A percentile compares a stretch with the other conserved stretches of the same genome.
Conservation (phyloP, 2,329 filamentous ascomycete genomes). For the Leptographium galeiforme region DNA sequence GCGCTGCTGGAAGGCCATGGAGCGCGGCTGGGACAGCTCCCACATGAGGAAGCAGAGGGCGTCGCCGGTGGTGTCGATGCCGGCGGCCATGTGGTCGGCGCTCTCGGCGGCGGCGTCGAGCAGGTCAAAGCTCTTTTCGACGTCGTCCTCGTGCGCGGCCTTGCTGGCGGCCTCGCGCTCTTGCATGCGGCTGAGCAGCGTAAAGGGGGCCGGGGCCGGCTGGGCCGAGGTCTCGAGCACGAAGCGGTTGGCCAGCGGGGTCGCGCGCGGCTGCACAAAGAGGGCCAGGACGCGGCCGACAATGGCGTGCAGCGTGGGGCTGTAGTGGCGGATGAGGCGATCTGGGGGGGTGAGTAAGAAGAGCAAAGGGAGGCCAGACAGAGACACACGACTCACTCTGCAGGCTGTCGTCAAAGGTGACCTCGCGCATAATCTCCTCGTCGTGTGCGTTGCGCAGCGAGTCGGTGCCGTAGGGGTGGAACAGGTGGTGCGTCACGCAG, state of each 20-base stretch:
- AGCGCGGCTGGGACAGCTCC: conserved; percentile 50
- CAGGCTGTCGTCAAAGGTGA: conserved; percentile 54
- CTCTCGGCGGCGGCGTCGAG: conserved; percentile 53
- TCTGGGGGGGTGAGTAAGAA: conserved; percentile 24
- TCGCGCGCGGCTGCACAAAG: conserved; percentile 39
- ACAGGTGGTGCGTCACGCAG: conserved; percentile 56
- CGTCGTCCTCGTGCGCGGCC: conserved; percentile 7
- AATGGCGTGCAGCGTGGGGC: conserved; percentile 34
- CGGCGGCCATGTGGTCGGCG: conserved; percentile 58
- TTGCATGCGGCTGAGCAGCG: conserved; percentile 44
- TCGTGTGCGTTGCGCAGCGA: conserved; percentile 43
- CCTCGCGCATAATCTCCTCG: conserved; percentile 53
- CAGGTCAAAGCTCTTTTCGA: conserved; percentile 25
- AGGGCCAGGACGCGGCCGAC: conserved; percentile 28
- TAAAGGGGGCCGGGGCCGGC: conserved; percentile 35
- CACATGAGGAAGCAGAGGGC: conserved; percentile 59
- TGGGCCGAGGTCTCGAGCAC: conserved; percentile 38
- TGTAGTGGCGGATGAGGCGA: conserved; percentile 45
- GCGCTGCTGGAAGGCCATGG: conserved; percentile 32
- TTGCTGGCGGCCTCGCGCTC: conserved; percentile 24
- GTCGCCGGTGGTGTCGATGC: conserved; percentile 60
- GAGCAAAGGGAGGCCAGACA: no score
- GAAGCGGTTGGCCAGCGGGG: conserved; percentile 45
- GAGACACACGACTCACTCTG: no score
- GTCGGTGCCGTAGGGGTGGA: conserved; percentile 50